Evolutionary conservation across 2,329 filamentous ascomycete species (phyloP).

Genomic region (Penicillium griseofulvum): DNA sequence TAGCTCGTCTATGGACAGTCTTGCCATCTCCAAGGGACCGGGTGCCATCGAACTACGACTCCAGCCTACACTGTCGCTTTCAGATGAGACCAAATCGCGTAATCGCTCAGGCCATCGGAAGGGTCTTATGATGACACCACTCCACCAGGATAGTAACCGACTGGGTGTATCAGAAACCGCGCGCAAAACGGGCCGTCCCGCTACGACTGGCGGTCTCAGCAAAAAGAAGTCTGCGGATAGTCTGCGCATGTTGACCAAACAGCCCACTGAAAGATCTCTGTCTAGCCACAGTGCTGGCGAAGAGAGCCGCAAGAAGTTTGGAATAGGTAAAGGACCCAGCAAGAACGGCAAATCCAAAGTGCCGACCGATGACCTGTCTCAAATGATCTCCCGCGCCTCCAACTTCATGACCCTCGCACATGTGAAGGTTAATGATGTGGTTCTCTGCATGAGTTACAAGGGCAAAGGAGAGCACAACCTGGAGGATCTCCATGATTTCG

Average conservation of each 20-base stretch:
- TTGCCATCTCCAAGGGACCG: constrained; percentile 58
- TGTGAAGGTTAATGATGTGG: constrained; percentile 91
- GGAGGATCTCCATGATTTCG: constrained; percentile 95
- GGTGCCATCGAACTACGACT: constrained; percentile 79
- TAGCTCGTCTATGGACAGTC: constrained; percentile 45
- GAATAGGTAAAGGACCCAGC: constrained; percentile 43
- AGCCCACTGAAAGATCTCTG: constrained; percentile 39
- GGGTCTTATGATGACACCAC: constrained; percentile 36
- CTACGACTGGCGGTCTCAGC: constrained; percentile 29
- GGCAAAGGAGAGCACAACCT: constrained; percentile 93
- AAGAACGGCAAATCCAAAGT: constrained; percentile 58
- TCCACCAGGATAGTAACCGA: constrained; percentile 29
- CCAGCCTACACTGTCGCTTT: constrained; percentile 70
- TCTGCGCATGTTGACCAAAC: constrained; percentile 36
- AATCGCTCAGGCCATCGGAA: constrained; percentile 32
- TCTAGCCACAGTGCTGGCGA: constrained; percentile 31
- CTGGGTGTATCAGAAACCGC: constrained; percentile 21
- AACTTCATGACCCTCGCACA: constrained; percentile 98
- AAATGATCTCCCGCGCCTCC: constrained; percentile 93
- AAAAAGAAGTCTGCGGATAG: constrained; percentile 46
- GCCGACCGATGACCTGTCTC: constrained; percentile 82
- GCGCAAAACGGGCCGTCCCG: constrained; percentile 30
- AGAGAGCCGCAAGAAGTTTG: constrained; percentile 51
- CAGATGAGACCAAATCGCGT: constrained; percentile 41
- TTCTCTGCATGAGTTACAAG: constrained; percentile 94